Evolutionary conservation across 1,284 basidiomycete genomes (phyloP).

Genomic region (Schizophyllum amplum): DNA sequence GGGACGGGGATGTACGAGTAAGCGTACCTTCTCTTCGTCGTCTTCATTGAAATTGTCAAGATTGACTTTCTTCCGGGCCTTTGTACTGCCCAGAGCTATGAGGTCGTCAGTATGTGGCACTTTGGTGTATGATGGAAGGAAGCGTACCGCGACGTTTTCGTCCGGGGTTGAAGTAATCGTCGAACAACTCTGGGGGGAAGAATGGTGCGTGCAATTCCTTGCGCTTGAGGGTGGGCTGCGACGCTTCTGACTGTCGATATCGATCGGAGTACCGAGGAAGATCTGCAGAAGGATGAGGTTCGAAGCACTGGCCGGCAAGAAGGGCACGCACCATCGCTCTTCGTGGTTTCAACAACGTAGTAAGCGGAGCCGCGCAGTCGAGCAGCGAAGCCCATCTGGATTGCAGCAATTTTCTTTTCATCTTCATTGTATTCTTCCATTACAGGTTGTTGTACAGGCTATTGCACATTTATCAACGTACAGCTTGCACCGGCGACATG

Average conservation of each 20-base stretch:
- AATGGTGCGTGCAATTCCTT: slow-evolving; percentile 65
- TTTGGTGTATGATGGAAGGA: slow-evolving; percentile 1
- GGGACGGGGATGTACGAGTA: background rate
- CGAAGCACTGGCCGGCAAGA: background rate
- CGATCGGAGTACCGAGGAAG: slow-evolving; percentile 74
- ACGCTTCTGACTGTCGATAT: slow-evolving; percentile 52
- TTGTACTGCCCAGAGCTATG: slow-evolving; percentile 17
- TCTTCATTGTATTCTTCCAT: slow-evolving; percentile 54
- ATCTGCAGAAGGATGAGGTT: slow-evolving; percentile 31
- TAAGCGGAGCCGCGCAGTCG: slow-evolving; percentile 62
- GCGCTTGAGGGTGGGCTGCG: slow-evolving; percentile 57
- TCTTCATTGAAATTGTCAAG: slow-evolving; percentile 61
- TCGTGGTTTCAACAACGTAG: slow-evolving; percentile 63
- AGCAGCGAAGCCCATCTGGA: slow-evolving; percentile 58
- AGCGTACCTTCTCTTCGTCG: slow-evolving; percentile 48
- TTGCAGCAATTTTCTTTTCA: slow-evolving; percentile 54
- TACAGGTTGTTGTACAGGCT: slow-evolving; percentile 56
- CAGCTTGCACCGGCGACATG: slow-evolving; percentile 2
- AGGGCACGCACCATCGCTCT: slow-evolving; percentile 45
- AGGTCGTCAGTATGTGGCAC: slow-evolving; percentile 4
- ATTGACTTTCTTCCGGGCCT: slow-evolving; percentile 40
- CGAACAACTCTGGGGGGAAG: slow-evolving; percentile 70
- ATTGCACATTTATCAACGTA: slow-evolving; percentile 11
- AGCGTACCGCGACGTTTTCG: slow-evolving; percentile 50
- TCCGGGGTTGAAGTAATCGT: slow-evolving; percentile 68